Evolutionary conservation across 352 stramenopile species (phyloP).

Genomic region (Pythium sukuiense): DNA sequence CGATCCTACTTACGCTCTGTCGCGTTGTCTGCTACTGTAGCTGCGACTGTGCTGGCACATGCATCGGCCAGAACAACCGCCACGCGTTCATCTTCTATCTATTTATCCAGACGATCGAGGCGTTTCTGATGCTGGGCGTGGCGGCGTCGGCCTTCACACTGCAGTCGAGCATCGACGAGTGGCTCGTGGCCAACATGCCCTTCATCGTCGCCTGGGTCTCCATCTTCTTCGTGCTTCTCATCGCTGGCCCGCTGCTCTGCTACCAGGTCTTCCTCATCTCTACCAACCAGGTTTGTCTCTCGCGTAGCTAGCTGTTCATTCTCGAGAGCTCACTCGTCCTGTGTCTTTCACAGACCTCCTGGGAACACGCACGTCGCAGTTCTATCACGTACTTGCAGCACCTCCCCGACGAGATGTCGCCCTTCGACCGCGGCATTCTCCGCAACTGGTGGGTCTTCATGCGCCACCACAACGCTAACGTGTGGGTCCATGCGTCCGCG

Average conservation of each 20-base stretch:
- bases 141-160: constrained; percentile 54
- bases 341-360: constrained; percentile 48
- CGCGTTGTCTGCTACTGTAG: constrained; percentile 24
- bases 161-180: constrained; percentile 60
- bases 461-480: constrained; percentile 44
- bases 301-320: neutral
- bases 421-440: constrained; percentile 59
- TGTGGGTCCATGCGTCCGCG: constrained; percentile 51
- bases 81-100: constrained; percentile 69
- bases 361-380: constrained; percentile 65
- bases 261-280: constrained; percentile 75
- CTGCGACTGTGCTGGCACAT: constrained; percentile 78
- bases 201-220: constrained; percentile 67
- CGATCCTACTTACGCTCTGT: neutral
- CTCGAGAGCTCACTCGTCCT: neutral
- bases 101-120: constrained; percentile 56
- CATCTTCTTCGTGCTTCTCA: constrained; percentile 54
- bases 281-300: constrained; percentile 50
- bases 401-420: constrained; percentile 53
- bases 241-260: constrained; percentile 57
- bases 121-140: constrained; percentile 45
- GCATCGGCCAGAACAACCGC: constrained; percentile 69
- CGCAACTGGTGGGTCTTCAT: constrained; percentile 71
- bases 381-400: constrained; percentile 77
- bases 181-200: constrained; percentile 67